Percentiles rank a stretch among this genome's conserved stretches.
Conservation (phyloP, 352 stramenopile genomes). For the Globisporangium perplexum region DNA sequence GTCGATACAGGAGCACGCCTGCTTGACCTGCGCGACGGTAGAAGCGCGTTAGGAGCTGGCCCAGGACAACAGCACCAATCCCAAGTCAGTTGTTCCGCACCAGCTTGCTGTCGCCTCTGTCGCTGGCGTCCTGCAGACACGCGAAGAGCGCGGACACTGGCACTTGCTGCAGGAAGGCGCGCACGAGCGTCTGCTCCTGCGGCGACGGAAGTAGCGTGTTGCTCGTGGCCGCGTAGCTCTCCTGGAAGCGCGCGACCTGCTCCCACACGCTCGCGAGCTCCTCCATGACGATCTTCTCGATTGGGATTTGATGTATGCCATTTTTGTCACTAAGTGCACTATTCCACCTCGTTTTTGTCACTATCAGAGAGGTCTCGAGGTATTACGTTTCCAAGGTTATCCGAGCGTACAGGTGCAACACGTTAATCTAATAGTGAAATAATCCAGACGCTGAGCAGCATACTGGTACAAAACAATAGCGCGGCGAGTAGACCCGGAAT, state of each 20-base stretch:
- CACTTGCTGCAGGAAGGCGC: conserved; percentile 59
- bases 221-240: conserved; percentile 47
- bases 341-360: too few relatives aligned
- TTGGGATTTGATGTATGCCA: too few relatives aligned
- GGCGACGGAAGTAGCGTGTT: conserved; percentile 28
- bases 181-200: conserved; percentile 48
- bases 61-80: too few relatives aligned
- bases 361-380: too few relatives aligned
- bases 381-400: too few relatives aligned
- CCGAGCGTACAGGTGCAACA: too few relatives aligned
- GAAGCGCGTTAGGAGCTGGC: too few relatives aligned
- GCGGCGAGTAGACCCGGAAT: too few relatives aligned
- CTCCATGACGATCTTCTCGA: conserved; percentile 19
- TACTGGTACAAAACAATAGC: too few relatives aligned
- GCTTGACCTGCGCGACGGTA: conserved; percentile 39
- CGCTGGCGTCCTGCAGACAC: conserved; percentile 75
- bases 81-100: conserved; percentile 14
- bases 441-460: too few relatives aligned
- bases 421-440: too few relatives aligned
- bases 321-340: too few relatives aligned
- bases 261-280: conserved; percentile 40
- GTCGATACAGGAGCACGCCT: conserved; percentile 71
- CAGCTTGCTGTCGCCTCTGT: conserved; percentile 50
- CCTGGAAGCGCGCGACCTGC: conserved; percentile 61
- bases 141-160: conserved; percentile 60